Evolutionary conservation across 768 basidiomycete species (phyloP), one percentile per base, ranked within the genome.

Genomic region (Leccinum incarnatum): DNA sequence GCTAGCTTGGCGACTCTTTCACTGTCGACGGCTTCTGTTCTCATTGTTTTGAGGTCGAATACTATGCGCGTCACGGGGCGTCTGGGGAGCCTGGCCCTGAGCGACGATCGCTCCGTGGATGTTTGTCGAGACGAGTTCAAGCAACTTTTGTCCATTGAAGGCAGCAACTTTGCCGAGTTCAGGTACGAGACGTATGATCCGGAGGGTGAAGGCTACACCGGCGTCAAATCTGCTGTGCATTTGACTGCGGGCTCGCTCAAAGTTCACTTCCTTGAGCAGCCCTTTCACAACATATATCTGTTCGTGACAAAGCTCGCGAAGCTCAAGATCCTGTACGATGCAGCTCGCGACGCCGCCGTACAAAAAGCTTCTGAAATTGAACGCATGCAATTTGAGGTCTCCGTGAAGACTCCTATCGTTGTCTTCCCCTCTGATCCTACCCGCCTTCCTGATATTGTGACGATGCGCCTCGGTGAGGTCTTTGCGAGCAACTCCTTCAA

Each of bases 341-440:
- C 95, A 19, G 95, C 96, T 11, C 91, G 93, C 2, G 87, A 92
- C 69, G 96, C 85, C 21, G 97, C 97, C 40, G 94, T 92, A 25
- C 93, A 98, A 70, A 81, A 83, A 51, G 97, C 95, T 5, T 86
- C 93, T n/a, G 92, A 91, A 72, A 90, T 95, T n/a, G 88, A 91
- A 65, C 84, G 87, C 53, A 95, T 98, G 91, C 85, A 92, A 71
- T 98, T 95, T 74, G 84, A 93, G 58, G 71, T 98, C n/a, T 85
- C 87, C 25, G 79, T 98, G 68, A 93, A 90, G 74, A 89, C 95
- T 0, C 97, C 97, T 1, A 98, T 99, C 64, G 72, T 98, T 50
- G 78, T 96, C 25, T 87, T 98, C 68, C 97, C 97, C 11, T 81
- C 84, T 8, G 79, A 89, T 67, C 77, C 87, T 2, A 72, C 79